Evolutionary conservation across 768 basidiomycete genomes (phyloP).

Genomic region (Xerocomellus amylosporus): DNA sequence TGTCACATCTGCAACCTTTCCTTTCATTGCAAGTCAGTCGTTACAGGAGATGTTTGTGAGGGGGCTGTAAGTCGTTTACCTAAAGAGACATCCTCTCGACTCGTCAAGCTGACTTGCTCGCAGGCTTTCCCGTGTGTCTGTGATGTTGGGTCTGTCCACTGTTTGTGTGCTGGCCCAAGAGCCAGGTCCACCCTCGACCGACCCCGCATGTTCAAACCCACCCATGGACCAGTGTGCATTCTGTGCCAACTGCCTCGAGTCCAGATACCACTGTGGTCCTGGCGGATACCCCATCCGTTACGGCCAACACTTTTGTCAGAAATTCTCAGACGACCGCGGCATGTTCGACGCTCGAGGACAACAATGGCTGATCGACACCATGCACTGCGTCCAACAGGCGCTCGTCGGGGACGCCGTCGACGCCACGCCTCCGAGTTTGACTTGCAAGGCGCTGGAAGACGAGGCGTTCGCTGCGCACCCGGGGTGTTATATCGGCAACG

Average conservation of each 20-base stretch:
- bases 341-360: constrained; percentile 35
- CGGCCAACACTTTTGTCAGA: constrained; percentile 40
- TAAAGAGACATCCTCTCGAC: no score
- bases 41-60: no score
- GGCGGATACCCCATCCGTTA: constrained; percentile 43
- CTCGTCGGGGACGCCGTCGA: constrained; percentile 38
- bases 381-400: constrained; percentile 45
- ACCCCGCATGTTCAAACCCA: constrained; percentile 28
- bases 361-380: constrained; percentile 43
- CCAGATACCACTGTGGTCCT: constrained; percentile 44
- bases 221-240: constrained; percentile 41
- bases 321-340: constrained; percentile 32
- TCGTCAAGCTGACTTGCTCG: neutral
- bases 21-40: no score
- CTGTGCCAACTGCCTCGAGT: constrained; percentile 44
- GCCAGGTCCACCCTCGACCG: constrained; percentile 15
- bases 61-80: no score
- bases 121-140: neutral
- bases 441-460: constrained; percentile 35
- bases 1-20: no score
- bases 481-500: constrained; percentile 39
- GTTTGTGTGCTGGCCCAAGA: neutral
- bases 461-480: constrained; percentile 44
- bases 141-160: neutral
- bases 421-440: constrained; percentile 11